These are phyloP conservation scores for Alternaria tenuissima DNA, from an alignment of 2,329 filamentous ascomycete species.

Conservation along the genomic window DNA sequence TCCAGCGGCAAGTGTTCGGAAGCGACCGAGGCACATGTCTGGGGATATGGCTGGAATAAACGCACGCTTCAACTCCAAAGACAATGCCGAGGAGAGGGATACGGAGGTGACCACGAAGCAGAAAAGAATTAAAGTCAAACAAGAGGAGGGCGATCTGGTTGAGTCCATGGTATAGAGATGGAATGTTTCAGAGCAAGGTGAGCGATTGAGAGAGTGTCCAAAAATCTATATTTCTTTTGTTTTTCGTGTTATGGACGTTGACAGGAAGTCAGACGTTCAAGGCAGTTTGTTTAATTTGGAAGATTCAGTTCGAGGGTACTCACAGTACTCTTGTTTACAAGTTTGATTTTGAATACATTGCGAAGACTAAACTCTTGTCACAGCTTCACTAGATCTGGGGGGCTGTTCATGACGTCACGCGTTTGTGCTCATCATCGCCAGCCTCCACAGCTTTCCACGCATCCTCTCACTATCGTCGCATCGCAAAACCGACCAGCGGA, in stretches of 20 bases:
- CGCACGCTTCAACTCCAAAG: neutral
- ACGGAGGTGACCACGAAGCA: neutral
- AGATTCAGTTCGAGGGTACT: neutral
- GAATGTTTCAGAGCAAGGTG: neutral
- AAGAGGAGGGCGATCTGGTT: neutral
- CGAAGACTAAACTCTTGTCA: neutral
- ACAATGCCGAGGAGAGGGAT: neutral
- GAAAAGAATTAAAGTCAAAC: neutral
- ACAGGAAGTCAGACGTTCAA: neutral
- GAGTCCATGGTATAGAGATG: neutral
- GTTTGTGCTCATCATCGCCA: neutral
- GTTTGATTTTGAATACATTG: neutral
- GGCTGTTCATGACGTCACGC: neutral
- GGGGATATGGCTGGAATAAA: neutral
- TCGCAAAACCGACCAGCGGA: neutral
- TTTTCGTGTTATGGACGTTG: neutral
- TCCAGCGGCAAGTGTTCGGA: neutral
- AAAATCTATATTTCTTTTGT: neutral
- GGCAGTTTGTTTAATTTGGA: neutral
- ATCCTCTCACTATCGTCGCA: neutral
- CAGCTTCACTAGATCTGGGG: neutral
- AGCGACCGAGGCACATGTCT: neutral
- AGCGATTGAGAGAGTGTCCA: neutral
- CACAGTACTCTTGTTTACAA: neutral
- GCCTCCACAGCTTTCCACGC: neutral